Evolutionary conservation across 2,329 filamentous ascomycete genomes (phyloP), one percentile per base, ranked within the genome.

Genomic region (Neopestalotiopsis sp.): DNA sequence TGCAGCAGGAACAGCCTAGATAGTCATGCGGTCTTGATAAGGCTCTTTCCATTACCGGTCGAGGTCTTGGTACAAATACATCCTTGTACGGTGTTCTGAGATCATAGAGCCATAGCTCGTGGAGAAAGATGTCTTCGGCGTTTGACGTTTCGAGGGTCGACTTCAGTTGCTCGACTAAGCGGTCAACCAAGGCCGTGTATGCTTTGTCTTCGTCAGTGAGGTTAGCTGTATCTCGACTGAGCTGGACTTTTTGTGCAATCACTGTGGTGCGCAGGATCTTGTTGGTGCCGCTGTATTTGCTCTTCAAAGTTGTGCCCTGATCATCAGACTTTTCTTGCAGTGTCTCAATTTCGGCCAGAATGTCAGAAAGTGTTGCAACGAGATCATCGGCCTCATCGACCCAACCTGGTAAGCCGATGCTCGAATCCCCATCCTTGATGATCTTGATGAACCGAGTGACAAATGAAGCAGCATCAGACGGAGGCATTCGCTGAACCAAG

Each of bases 21-120:
- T 96, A 96, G 77, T 95, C 92, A 74, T 94, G 89, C 7, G 94
- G 93, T 14, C 88, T 85, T 2, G 88, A 86, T 40, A 97, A 83
- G 61, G 92, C 92, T 32, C 92, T 87, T 76, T 94, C 92, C 69
- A 95, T 84, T 0, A 90, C 89, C 62, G 87, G 85, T 9, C 91
- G 88, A n/a, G 92, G 91, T 61, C 89, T 87, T 2, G 94, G 93
- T 59, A 91, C 88, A 76, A 96, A 94, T 24, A 94, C 91, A 72
- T 94, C 92, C 38, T 87, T 86, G 74, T 91, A 89, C 0, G 92
- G 93, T 34, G 87, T 87, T 70, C 87, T 88, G 42, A 89, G 87
- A 79, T 95, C 92, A 80, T 94, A 95, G 66, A 94, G 81, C 86
- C 94, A 92, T 59, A 91, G 82, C 79, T 97, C 93, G 62, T 92